Evolutionary conservation across 495 filamentous ascomycete species (phyloP), one percentile per base, ranked within the genome.

Genomic region (Penicillium egyptiacum): DNA sequence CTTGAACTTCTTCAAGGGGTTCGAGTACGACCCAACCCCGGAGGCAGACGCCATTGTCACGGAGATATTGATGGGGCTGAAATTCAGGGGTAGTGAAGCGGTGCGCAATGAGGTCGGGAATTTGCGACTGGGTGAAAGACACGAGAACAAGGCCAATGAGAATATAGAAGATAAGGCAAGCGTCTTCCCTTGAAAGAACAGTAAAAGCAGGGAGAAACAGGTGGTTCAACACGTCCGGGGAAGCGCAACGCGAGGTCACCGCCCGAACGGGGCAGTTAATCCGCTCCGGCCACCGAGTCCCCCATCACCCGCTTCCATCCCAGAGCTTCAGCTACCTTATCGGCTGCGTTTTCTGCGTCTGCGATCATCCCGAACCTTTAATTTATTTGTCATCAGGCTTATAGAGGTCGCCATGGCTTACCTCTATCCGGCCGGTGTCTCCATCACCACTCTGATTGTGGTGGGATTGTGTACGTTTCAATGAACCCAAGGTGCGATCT

Each of bases 1-100:
- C 92, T 98, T 98, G 86, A 96, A 98, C 72, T 98, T 98, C 88
- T 98, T 98, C 79, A 98, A 75, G 56, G 94, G 94, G 83, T 98
- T 98, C 76, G 91, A 96, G 81, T 98, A 98, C 59, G 90, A 88
- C 78, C 90, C 89, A 67, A 84, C 88, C 60, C 83, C 74, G 49
- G 81, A 79, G 57, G 77, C 67, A 58, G 82, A 80, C 59, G 81
- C 80, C 82, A 86, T 85, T 70, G 63, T 71, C 63, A 56, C 53
- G 59, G 59, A 53, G 46, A 54, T 54, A 50, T 33, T 31, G 56
- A 61, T 50, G 60, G 61, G 56, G 54, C 16, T 55, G 52, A 37
- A 41, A 57, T 33, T 68, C 65, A 68, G 65, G 63, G 65, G 63
- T 46, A 56, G 25, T 30, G 51, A 45, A 53, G 51, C 39, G 45